Evolutionary conservation across 306 rosid genomes (phyloP), one percentile per base, ranked within the genome.

Genomic region (Ziziphus jujuba): DNA sequence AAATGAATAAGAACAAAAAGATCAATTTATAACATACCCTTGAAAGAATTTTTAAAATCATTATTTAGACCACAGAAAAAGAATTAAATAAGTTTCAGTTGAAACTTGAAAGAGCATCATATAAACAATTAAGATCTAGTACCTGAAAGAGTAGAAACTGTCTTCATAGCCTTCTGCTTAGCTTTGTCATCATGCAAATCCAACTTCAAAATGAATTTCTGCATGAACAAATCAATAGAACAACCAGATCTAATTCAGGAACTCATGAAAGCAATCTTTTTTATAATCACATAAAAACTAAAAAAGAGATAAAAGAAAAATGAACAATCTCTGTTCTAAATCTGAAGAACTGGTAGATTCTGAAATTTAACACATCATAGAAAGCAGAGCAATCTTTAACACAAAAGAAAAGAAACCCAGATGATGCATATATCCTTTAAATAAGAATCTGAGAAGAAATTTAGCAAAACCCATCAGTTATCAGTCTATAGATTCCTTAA

Each of bases 101-200:
- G n/a, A n/a, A n/a, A n/a, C n/a, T 40, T 50, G 22, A 31, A 59
- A 14, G 13, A 61, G 38, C 16, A 35, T n/a, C n/a, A n/a, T n/a
- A 36, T 47, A 9, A 1, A 75, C 64, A 56, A 71, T 68, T 58
- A 21, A 64, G 43, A 73, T 54, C 76, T 44, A 36, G 63, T 69
- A 90, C 99, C 99, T 72, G 88, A 65, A 79, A 95, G 92, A 63
- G 91, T 56, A 52, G 97, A 86, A 57, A 90, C 91, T 2, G 91
- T 84, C 83, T 85, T 95, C 75, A 95, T 51, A 52, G 99, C 99
- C 81, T 87, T 95, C 82, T 90, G 91, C 76, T 95, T 95, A 68
- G 88, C 95, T 68, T 66, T 95, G 82, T 72, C 92, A 77, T 88
- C 96, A 19, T 74, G 82, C 76, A 95, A 75, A 66, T 84, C 99